Evolutionary conservation across 2,329 filamentous ascomycete species (phyloP).

Genomic region (Penicillium sclerotigenum): DNA sequence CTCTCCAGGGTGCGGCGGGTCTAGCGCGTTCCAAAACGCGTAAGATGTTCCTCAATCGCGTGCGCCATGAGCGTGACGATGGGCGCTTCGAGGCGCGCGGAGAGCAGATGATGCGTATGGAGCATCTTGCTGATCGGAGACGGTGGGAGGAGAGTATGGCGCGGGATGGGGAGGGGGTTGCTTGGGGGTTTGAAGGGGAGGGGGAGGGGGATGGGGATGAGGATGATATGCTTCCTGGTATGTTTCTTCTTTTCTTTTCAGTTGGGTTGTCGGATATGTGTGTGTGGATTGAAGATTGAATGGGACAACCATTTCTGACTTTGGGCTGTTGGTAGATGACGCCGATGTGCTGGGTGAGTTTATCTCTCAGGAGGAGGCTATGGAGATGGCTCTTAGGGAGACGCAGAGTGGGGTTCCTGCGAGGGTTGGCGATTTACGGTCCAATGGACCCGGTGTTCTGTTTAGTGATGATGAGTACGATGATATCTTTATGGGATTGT

Average conservation of each 20-base stretch:
- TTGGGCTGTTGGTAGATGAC: constrained; percentile 18
- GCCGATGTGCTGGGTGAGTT: constrained; percentile 37
- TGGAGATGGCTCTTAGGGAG: constrained; percentile 32
- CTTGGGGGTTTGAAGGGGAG: constrained; percentile 21
- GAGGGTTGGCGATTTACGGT: neutral
- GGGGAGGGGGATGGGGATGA: constrained; percentile 29
- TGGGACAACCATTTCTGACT: neutral
- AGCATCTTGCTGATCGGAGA: constrained; percentile 39
- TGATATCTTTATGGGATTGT: constrained; percentile 62
- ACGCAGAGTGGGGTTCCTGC: constrained; percentile 1
- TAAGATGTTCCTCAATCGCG: constrained; percentile 42
- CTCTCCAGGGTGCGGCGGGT: constrained; percentile 27
- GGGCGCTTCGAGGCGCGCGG: constrained; percentile 40
- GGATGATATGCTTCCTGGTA: constrained; percentile 28
- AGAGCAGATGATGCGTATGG: constrained; percentile 45
- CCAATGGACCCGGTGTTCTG: constrained; percentile 15
- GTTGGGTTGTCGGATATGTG: neutral
- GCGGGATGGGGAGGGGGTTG: constrained; percentile 28
- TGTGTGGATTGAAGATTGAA: neutral
- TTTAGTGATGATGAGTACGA: constrained; percentile 60
- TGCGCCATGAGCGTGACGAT: constrained; percentile 40
- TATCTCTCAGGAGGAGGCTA: constrained; percentile 34
- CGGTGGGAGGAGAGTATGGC: constrained; percentile 41
- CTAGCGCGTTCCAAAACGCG: constrained; percentile 36
- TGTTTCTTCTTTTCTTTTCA: constrained; percentile 4